Percentiles rank a stretch among this genome's conserved stretches.
Conservation (phyloP, 23 red algal species). For the Agarophyton chilense region DNA sequence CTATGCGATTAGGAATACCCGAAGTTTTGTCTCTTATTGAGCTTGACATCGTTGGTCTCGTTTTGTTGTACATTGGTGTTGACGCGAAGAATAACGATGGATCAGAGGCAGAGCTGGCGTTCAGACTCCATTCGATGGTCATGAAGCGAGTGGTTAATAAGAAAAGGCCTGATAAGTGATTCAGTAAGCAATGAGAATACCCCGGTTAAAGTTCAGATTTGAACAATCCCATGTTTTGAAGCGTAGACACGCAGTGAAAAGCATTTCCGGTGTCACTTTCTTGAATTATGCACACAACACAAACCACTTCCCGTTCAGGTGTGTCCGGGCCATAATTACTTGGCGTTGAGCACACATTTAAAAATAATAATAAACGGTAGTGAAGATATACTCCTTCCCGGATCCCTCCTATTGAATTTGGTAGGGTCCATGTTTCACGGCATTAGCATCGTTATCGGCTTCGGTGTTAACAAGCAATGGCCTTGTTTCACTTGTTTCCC, state of each 20-base stretch:
- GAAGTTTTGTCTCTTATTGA: conserved; percentile 14
- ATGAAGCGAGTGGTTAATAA: conserved; percentile 4
- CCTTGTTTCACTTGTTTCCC: conserved; percentile 1
- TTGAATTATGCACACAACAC: no score
- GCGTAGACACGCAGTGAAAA: neutral
- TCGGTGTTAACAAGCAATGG: neutral
- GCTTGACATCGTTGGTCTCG: conserved; percentile 18
- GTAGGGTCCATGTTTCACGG: neutral
- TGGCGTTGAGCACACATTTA: no score
- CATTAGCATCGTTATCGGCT: neutral
- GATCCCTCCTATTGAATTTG: neutral
- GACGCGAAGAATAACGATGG: conserved; percentile 28
- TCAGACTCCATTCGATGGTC: conserved; percentile 32
- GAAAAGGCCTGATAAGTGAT: neutral
- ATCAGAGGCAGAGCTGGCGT: conserved; percentile 20
- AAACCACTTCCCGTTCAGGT: no score
- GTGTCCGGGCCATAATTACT: no score
- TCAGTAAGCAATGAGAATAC: neutral
- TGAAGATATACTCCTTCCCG: neutral
- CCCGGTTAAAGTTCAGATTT: neutral
- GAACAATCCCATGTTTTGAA: neutral
- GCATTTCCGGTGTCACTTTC: no score
- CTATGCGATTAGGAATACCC: conserved; percentile 10
- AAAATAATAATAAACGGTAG: no score
- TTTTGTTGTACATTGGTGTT: conserved; percentile 7